Evolutionary conservation across 352 stramenopile species (phyloP), one percentile per base, ranked within the genome.

Genomic region (Globisporangium nodosum): DNA sequence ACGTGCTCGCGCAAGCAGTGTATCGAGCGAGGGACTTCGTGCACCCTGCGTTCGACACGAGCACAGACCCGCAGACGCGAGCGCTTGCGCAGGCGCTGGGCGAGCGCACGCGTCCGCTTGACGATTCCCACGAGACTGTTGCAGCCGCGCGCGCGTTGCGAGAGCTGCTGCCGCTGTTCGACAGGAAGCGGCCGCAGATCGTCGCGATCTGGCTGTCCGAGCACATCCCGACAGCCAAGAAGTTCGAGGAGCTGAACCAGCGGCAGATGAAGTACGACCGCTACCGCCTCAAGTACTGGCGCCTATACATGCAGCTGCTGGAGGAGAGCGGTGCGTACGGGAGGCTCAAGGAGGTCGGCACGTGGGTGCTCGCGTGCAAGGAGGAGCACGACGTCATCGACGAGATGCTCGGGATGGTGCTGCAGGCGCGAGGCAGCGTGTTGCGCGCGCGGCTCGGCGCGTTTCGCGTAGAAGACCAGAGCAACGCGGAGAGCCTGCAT

Each of bases 311-410:
- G 5, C 56, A 60, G 1, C 18, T 91, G 12, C 61, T 94, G 3
- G 53, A 74, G 49, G 74, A 88, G 43, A 81, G 67, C 24, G 60
- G 70, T 3, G 76, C 70, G 18, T 88, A 90, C 46, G 73, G 58
- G 16, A 65, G 71, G 16, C 62, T 93, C 16, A 92, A 88, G 48
- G 84, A 93, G 45, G 70, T 90, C 15, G 74, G 65, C 11, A 69
- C 71, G 0, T 93, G 84, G 84, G 77, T 92, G 7, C 47, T 87
- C 5, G 74, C 78, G 3, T 92, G 84, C 66, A 91, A 90, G 59
- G 84, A 93, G 66, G 81, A 93, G 12, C 84, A 93, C 50, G 81
- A 90, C 49, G 80, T 84, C 37, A 85, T 93, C 66, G 76, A 81
- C 39, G 74, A 87, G 18, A 90, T 93, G 84, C 68, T 93, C 9